phyloP scores from a whole-genome alignment of 2,329 filamentous ascomycete species.

The Hypoxylon sp. region DNA sequence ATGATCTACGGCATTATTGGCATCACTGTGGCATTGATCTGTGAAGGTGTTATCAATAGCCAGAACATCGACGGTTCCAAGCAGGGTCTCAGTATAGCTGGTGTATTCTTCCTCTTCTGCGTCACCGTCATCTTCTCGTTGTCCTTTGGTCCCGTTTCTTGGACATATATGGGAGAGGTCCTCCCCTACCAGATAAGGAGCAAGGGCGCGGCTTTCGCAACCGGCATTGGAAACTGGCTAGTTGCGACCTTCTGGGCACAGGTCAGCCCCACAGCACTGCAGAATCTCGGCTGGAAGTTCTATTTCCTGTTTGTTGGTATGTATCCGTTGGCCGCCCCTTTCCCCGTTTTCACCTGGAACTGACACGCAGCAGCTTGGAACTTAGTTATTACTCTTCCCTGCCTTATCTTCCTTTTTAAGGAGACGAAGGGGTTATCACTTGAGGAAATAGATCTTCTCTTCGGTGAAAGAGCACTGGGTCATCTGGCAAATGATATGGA shows the following conservation, averaged over 20 bases:
- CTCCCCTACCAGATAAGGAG: not conserved
- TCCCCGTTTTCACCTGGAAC: not conserved
- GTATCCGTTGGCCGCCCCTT: not conserved
- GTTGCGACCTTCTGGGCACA: not conserved
- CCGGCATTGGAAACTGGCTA: not conserved
- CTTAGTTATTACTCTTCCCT: not conserved
- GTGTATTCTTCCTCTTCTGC: not conserved
- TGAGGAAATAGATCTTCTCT: not conserved
- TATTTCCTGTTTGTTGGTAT: not conserved
- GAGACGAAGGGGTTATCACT: not conserved
- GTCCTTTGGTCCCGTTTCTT: not conserved
- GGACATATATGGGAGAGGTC: not conserved
- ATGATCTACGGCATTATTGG: not conserved
- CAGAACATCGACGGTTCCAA: not conserved
- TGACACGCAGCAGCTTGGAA: not conserved
- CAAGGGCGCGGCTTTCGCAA: not conserved
- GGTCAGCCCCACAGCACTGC: not conserved
- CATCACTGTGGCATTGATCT: not conserved
- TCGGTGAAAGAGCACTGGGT: not conserved
- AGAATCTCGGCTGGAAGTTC: not conserved
- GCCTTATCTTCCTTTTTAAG: not conserved
- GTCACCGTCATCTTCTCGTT: not conserved
- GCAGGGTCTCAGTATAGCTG: not conserved
- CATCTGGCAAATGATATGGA: not conserved
- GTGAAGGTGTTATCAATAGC: not conserved